These are phyloP conservation scores for Seiridium cupressi DNA, from an alignment of 2,329 filamentous ascomycete species.

Conservation along the genomic window DNA sequence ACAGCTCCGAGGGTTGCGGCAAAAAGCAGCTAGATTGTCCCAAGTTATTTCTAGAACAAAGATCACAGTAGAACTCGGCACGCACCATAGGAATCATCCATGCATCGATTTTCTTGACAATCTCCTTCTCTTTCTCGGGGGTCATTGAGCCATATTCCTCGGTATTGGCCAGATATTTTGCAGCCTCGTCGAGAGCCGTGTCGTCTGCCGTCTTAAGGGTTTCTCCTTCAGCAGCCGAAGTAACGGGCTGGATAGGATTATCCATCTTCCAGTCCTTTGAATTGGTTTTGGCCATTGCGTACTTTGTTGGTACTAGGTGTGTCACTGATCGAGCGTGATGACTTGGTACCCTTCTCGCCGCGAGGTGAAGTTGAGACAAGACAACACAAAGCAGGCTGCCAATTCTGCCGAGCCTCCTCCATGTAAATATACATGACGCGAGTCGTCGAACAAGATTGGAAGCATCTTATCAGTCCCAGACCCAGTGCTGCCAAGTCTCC, in stretches of 20 bases:
- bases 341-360: not conserved
- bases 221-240: constrained; percentile 8
- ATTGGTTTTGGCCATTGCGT: not conserved
- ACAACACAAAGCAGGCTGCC: too few relatives aligned
- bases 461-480: too few relatives aligned
- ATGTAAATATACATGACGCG: too few relatives aligned
- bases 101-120: constrained; percentile 25
- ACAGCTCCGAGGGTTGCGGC: constrained; percentile 26
- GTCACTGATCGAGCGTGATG: too few relatives aligned
- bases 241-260: not conserved
- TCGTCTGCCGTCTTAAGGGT: constrained; percentile 14
- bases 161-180: constrained; percentile 17
- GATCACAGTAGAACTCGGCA: not conserved
- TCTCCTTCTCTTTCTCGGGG: constrained; percentile 24
- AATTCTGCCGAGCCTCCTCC: too few relatives aligned
- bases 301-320: too few relatives aligned
- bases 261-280: not conserved
- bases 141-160: constrained; percentile 24
- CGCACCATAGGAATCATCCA: constrained; percentile 26
- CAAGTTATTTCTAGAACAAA: not conserved
- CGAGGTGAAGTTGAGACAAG: not conserved
- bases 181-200: constrained; percentile 16
- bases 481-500: too few relatives aligned
- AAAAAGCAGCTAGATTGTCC: constrained; percentile 21
- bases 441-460: too few relatives aligned